Conservation (phyloP, 352 stramenopile genomes). For the Halophytophthora polymorphica region DNA sequence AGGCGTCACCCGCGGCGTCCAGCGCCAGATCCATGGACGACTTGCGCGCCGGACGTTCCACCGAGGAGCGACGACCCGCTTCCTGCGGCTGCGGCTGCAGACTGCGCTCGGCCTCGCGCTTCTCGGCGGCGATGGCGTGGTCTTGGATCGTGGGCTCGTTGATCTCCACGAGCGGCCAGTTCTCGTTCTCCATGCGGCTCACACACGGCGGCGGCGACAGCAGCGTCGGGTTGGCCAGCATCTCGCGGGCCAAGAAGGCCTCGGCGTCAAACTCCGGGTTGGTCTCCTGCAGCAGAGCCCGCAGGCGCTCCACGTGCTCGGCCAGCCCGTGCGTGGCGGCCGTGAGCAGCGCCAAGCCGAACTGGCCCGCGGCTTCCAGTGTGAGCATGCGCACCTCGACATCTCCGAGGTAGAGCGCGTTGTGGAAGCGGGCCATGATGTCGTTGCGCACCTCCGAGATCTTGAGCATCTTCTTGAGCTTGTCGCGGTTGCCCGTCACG, state of each 20-base stretch:
- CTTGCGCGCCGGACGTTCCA: slow-evolving; percentile 55
- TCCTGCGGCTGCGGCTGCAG: slow-evolving; percentile 50
- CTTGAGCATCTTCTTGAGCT: slow-evolving; percentile 99
- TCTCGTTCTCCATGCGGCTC: slow-evolving; percentile 89
- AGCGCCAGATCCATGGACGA: slow-evolving; percentile 70
- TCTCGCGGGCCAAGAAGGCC: slow-evolving; percentile 65
- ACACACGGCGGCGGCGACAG: slow-evolving; percentile 95
- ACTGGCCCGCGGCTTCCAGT: slow-evolving; percentile 95
- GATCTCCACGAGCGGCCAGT: slow-evolving; percentile 98
- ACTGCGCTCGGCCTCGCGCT: slow-evolving; percentile 73
- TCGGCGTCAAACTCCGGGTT: slow-evolving; percentile 73
- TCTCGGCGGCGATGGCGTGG: slow-evolving; percentile 75
- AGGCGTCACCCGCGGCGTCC: slow-evolving; percentile 70
- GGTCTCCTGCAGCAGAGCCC: slow-evolving; percentile 89
- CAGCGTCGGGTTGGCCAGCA: slow-evolving; percentile 69
- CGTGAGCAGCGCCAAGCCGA: slow-evolving; percentile 95
- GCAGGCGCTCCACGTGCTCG: slow-evolving; percentile 94
- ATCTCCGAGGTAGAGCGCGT: slow-evolving; percentile 97
- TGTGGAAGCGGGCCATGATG: slow-evolving; percentile 99
- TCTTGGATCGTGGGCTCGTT: slow-evolving; percentile 86
- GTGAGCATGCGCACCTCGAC: slow-evolving; percentile 94
- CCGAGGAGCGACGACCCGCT: slow-evolving; percentile 21
- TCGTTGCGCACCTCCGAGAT: slow-evolving; percentile 98
- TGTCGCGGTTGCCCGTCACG: slow-evolving; percentile 98
- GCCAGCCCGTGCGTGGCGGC: slow-evolving; percentile 94